A percentile compares a stretch with the other conserved stretches of the same genome.
Evolutionary conservation across 2,329 filamentous ascomycete genomes (phyloP).

Genomic region (Verticillium isaacii): DNA sequence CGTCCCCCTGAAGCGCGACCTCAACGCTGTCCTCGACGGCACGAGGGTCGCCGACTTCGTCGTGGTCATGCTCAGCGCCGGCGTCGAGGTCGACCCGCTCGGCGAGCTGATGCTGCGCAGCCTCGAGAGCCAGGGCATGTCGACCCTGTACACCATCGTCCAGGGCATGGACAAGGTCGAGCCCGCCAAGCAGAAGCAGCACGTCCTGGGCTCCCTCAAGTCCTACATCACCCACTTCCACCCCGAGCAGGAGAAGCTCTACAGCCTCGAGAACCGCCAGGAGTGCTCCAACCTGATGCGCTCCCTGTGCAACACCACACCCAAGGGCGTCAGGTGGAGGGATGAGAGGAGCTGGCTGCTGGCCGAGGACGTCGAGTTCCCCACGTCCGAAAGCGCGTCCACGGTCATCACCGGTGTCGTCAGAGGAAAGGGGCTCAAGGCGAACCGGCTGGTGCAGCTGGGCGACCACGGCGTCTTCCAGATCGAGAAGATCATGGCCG

Average conservation of each 20-base stretch:
- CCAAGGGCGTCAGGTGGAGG: slow-evolving; percentile 92
- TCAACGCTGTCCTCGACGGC: slow-evolving; percentile 77
- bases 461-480: slow-evolving; percentile 94
- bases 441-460: slow-evolving; percentile 83
- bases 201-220: slow-evolving; percentile 77
- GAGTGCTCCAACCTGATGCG: slow-evolving; percentile 89
- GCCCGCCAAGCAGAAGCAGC: slow-evolving; percentile 70
- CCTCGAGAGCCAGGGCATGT: slow-evolving; percentile 90
- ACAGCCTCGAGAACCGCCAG: slow-evolving; percentile 81
- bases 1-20: slow-evolving; percentile 65
- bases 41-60: slow-evolving; percentile 89
- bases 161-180: slow-evolving; percentile 75
- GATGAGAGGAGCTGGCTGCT: slow-evolving; percentile 96
- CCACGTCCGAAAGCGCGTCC: slow-evolving; percentile 51
- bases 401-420: slow-evolving; percentile 81
- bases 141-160: slow-evolving; percentile 82
- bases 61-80: slow-evolving; percentile 75
- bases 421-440: slow-evolving; percentile 80
- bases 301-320: slow-evolving; percentile 84
- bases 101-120: slow-evolving; percentile 82
- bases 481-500: slow-evolving; percentile 80
- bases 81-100: slow-evolving; percentile 76
- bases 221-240: slow-evolving; percentile 95
- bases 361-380: slow-evolving; percentile 75
- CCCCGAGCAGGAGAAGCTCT: slow-evolving; percentile 84